phyloP scores from a whole-genome alignment of 2,329 filamentous ascomycete genomes.

The Dactylella cylindrospora region DNA sequence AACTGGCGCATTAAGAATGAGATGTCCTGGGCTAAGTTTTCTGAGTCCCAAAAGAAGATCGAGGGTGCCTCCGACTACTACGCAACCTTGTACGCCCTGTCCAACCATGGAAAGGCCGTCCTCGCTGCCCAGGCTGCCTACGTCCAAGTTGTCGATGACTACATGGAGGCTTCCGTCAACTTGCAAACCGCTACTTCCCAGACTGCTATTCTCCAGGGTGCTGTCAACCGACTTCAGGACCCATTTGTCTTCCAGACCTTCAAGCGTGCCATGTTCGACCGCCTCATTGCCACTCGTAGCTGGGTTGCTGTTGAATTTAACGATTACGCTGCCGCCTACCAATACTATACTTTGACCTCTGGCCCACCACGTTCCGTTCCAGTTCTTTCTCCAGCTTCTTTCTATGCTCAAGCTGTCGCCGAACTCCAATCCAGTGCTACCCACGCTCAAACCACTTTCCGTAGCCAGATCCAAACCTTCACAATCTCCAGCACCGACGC shows the following conservation, averaged over 20 bases:
- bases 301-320: conserved; percentile 42
- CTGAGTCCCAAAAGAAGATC: conserved; percentile 25
- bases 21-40: conserved; percentile 21
- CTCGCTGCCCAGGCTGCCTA: conserved; percentile 34
- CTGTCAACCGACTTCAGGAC: conserved; percentile 23
- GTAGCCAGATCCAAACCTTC: conserved; percentile 33
- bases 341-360: conserved; percentile 30
- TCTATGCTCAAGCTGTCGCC: conserved; percentile 26
- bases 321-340: conserved; percentile 33
- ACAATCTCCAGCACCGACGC: conserved; percentile 12
- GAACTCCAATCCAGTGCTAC: conserved; percentile 36
- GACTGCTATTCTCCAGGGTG: conserved; percentile 19
- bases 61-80: conserved; percentile 37
- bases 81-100: conserved; percentile 20
- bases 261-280: conserved; percentile 43
- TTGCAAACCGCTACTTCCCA: conserved; percentile 30
- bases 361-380: conserved; percentile 10
- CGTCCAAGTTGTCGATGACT: conserved; percentile 36
- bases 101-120: conserved; percentile 35
- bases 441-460: conserved; percentile 35
- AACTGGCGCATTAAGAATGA: conserved; percentile 38
- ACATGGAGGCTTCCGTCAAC: conserved; percentile 38
- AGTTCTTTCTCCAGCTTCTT: conserved; percentile 30
- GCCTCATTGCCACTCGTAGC: conserved; percentile 34
- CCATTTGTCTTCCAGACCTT: conserved; percentile 35